A percentile compares a stretch with the other conserved stretches of the same genome.
Conservation (phyloP, 2,329 filamentous ascomycete genomes). For the Fusarium azukiicola region DNA sequence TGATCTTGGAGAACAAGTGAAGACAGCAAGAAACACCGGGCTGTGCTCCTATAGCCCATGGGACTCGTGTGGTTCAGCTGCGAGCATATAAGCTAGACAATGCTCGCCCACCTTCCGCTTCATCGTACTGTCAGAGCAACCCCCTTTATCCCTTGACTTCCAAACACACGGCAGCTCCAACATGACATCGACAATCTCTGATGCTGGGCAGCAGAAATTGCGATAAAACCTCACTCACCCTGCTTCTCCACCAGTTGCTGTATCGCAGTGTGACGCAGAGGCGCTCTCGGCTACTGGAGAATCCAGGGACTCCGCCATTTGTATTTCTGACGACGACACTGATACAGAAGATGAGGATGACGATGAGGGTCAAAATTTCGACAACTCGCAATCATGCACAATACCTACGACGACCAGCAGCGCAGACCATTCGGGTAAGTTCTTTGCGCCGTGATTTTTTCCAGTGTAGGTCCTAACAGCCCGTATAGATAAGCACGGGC, state of each 20-base stretch:
- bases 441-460: conserved; percentile 10
- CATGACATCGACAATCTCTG: not conserved
- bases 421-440: conserved; percentile 17
- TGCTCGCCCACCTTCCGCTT: not conserved
- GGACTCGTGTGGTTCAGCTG: conserved; percentile 6
- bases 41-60: not conserved
- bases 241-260: not conserved
- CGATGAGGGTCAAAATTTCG: not conserved
- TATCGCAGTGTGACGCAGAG: not conserved
- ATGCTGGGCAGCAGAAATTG: not conserved
- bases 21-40: conserved; percentile 4
- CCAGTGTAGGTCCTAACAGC: not conserved
- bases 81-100: conserved; percentile 16
- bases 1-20: conserved; percentile 4
- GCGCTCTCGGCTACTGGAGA: not conserved
- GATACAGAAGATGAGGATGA: too few species aligned
- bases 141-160: too few species aligned
- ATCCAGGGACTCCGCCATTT: too few species aligned
- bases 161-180: not conserved
- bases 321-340: too few species aligned
- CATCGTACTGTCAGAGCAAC: not conserved
- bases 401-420: not conserved
- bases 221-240: not conserved
- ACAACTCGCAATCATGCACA: not conserved
- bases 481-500: conserved; percentile 29